Conservation (phyloP, 495 filamentous ascomycete species). For the Daldinia caldariorum region DNA sequence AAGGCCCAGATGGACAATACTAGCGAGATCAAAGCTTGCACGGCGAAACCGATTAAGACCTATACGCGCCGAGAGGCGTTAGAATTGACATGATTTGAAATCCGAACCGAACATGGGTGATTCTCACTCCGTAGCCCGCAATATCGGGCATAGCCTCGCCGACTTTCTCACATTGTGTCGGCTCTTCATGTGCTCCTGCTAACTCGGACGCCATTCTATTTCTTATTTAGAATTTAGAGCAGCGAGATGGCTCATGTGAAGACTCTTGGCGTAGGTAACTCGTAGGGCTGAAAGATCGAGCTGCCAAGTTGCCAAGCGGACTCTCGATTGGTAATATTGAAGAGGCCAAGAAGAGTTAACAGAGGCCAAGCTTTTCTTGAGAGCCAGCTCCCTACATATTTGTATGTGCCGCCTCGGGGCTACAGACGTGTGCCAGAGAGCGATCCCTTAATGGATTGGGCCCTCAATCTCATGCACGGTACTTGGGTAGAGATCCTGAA, state of each 20-base stretch:
- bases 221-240: neutral
- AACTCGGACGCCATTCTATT: conserved; percentile 26
- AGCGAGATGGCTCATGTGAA: neutral
- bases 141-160: conserved; percentile 52
- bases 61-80: conserved; percentile 16
- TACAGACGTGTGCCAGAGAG: neutral
- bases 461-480: conserved; percentile 2
- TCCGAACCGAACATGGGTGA: neutral
- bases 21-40: conserved; percentile 48
- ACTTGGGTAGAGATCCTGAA: conserved; percentile 8
- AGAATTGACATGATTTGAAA: conserved; percentile 17
- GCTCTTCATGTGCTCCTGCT: conserved; percentile 15
- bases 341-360: conserved; percentile 22
- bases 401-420: neutral
- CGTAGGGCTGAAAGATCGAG: conserved; percentile 24
- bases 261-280: conserved; percentile 5
- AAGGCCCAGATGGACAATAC: conserved; percentile 52
- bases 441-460: neutral
- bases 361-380: conserved; percentile 15
- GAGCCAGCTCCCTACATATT: neutral
- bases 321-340: conserved; percentile 20
- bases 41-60: conserved; percentile 50
- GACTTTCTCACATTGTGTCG: conserved; percentile 47
- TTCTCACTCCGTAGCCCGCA: conserved; percentile 51
- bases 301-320: conserved; percentile 32